Evolutionary conservation across 2,329 filamentous ascomycete genomes (phyloP), one percentile per base, ranked within the genome.

Genomic region (Metarhizium guizhouense): DNA sequence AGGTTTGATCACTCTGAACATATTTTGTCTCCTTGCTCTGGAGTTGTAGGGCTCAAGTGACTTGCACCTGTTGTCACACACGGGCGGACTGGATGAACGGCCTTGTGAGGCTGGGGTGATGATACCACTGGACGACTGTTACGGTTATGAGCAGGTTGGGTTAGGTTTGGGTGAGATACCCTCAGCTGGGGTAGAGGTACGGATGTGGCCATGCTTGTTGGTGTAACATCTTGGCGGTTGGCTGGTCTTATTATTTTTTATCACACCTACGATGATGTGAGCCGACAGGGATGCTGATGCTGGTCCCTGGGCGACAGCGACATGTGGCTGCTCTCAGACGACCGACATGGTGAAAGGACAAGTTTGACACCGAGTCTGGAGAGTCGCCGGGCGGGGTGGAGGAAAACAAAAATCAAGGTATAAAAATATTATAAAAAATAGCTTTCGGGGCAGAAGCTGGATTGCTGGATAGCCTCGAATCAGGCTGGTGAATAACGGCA

Each of bases 81-180:
- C 50, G 49, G 45, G 53, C n/a, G 47, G 36, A 47, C 38, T 62
- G 63, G 58, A 59, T 59, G 59, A 62, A 61, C 61, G 58, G 60
- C 54, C 53, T 60, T 57, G 54, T 61, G 53, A 60, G 52, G 55
- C 53, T 49, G 54, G 59, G 60, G 63, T 62, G 63, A 69, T 65
- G 67, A 70, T 70, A 70, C 68, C 65, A 68, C 58, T 40, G 66
- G 64, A 69, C 63, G 67, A 68, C 61, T 48, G 16, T 40, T 30
- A 48, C 45, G 18, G 45, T 48, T 48, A 48, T 48, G 45, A 48
- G 25, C 45, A 30, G 45, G 25, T 30, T 30, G 6, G 45, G 45
- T 30, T 48, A 11, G 8, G 45, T 48, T 48, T 48, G 45, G 45
- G 45, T 48, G 45, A 29, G 45, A 48, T 48, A 30, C 45, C 43